These are phyloP conservation scores for Flagelloscypha sp. DNA, from an alignment of 768 basidiomycete genomes.

Conservation along the genomic window DNA sequence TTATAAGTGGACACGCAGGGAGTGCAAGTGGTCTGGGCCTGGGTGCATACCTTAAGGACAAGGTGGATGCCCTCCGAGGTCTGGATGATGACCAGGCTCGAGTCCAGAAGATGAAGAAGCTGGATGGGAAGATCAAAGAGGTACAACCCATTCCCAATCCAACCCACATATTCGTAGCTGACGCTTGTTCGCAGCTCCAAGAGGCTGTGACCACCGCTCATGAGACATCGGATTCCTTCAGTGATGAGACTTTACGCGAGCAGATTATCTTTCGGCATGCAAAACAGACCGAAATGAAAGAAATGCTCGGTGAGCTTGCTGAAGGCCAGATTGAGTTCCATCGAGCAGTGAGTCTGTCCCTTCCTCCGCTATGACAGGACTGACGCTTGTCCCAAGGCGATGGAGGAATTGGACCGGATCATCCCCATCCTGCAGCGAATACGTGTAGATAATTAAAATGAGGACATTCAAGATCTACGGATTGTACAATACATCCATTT, in stretches of 20 bases:
- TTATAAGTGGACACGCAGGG: constrained; percentile 83
- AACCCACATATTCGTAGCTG: not conserved
- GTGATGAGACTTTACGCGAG: constrained; percentile 88
- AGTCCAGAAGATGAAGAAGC: constrained; percentile 87
- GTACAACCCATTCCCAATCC: constrained; percentile 29
- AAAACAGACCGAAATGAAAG: constrained; percentile 96
- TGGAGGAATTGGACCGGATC: constrained; percentile 97
- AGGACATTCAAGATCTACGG: no score
- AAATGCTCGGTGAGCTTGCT: constrained; percentile 80
- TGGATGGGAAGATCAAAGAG: constrained; percentile 95
- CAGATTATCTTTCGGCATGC: constrained; percentile 83
- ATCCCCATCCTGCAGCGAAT: constrained; percentile 91
- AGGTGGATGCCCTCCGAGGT: constrained; percentile 85
- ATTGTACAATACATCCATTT: no score
- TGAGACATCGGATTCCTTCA: constrained; percentile 94
- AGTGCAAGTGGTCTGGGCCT: constrained; percentile 79
- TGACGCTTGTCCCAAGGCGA: constrained; percentile 49
- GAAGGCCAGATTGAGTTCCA: constrained; percentile 96
- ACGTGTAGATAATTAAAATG: constrained; percentile 76
- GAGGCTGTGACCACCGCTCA: constrained; percentile 93
- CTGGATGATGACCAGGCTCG: constrained; percentile 89
- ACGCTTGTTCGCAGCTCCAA: constrained; percentile 56
- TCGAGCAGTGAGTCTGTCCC: constrained; percentile 49
- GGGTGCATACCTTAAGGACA: constrained; percentile 84
- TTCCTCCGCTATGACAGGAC: no score